phyloP scores from a whole-genome alignment of 768 basidiomycete genomes.

The Mycena filopes region DNA sequence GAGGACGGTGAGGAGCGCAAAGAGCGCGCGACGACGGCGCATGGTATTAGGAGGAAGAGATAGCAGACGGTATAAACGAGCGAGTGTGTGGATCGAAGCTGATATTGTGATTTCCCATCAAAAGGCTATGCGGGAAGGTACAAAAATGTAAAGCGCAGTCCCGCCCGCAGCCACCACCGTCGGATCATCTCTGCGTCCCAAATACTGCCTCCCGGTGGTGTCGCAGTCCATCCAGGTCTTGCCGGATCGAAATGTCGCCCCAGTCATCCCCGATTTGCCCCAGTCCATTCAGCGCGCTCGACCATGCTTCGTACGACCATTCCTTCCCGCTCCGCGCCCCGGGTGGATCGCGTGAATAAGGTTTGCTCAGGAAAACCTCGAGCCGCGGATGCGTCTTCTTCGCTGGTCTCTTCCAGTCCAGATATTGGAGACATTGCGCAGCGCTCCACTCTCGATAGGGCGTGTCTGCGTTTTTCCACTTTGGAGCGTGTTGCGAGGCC shows the following conservation, averaged over 20 bases:
- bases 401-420: conserved; percentile 53
- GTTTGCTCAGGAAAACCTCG: conserved; percentile 61
- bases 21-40: conserved; percentile 28
- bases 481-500: conserved; percentile 68
- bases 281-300: conserved; percentile 59
- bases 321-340: conserved; percentile 79
- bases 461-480: conserved; percentile 51
- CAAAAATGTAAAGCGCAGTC: too few relatives aligned
- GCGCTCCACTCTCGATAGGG: conserved; percentile 62
- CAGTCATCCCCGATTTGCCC: conserved; percentile 60
- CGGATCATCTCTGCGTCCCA: neutral
- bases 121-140: too few relatives aligned
- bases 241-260: conserved; percentile 62
- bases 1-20: conserved; percentile 41
- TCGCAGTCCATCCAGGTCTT: conserved; percentile 34
- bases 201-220: conserved; percentile 27
- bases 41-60: neutral
- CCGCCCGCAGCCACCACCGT: too few relatives aligned
- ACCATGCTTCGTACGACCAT: conserved; percentile 79
- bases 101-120: too few relatives aligned
- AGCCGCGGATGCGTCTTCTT: conserved; percentile 55
- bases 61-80: too few relatives aligned
- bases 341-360: conserved; percentile 53
- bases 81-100: too few relatives aligned
- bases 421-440: conserved; percentile 66